phyloP scores from a whole-genome alignment of 83 land plant genomes.

The Isoetes engelmannii region DNA sequence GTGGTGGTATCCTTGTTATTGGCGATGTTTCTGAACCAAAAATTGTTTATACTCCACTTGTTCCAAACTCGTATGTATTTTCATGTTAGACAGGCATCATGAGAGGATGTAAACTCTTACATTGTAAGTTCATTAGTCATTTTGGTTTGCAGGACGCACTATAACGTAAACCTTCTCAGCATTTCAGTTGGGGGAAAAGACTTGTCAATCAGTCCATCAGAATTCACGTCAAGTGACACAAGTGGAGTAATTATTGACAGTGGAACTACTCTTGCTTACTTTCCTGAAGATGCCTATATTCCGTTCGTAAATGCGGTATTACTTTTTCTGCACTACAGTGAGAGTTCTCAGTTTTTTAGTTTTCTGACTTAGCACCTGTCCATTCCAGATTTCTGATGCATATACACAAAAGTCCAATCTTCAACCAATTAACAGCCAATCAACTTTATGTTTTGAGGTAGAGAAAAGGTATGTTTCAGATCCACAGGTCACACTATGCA shows the following conservation, averaged over 20 bases:
- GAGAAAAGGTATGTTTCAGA: not conserved
- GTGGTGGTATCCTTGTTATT: constrained; percentile 67
- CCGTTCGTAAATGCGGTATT: constrained; percentile 47
- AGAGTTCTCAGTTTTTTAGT: constrained; percentile 10
- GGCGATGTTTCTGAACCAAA: constrained; percentile 50
- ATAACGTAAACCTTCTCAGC: constrained; percentile 48
- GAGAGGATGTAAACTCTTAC: too few species aligned
- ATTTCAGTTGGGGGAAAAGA: constrained; percentile 43
- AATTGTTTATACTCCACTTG: constrained; percentile 48
- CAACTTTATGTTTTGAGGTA: not conserved
- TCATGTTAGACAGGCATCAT: not conserved
- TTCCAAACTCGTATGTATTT: constrained; percentile 52
- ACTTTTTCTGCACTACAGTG: too few species aligned
- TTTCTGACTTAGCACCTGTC: not conserved
- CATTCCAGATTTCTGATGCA: not conserved
- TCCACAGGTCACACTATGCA: not conserved
- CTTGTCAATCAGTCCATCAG: constrained; percentile 35
- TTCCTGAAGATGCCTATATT: constrained; percentile 47
- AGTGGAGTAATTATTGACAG: constrained; percentile 61
- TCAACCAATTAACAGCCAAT: constrained; percentile 24
- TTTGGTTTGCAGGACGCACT: constrained; percentile 46
- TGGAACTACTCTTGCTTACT: constrained; percentile 67
- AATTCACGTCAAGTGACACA: constrained; percentile 30
- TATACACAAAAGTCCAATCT: not conserved
- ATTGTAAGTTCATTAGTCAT: not conserved